Base-by-base conservation (phyloP, 164 flowering plant species). In the Stephania japonica region DNA sequence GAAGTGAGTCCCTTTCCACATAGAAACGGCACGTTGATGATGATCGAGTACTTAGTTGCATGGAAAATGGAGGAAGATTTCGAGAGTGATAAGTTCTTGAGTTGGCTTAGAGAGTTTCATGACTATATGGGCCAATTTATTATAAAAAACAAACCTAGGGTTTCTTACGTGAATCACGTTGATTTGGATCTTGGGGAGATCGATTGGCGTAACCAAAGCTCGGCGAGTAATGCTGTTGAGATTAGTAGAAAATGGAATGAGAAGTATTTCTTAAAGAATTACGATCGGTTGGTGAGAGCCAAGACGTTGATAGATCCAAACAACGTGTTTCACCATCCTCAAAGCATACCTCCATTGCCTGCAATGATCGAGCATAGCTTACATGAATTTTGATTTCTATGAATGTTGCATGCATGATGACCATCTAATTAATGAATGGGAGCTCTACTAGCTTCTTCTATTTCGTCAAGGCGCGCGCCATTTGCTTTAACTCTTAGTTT, bases 331-430 rank as follows among this genome's bases (percentile, higher is more conserved):
- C 67, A 63, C 18, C 75, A 77, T 53, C 64, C 27, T 18, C 79
- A 77, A 53, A 77, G 79, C 65, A 77, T 77, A 26, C 79, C 73
- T 63, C 69, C 72, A n/a, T n/a, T n/a, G n/a, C n/a, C n/a, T n/a
- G n/a, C n/a, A n/a, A n/a, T n/a, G n/a, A n/a, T n/a, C n/a, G n/a
- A n/a, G n/a, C n/a, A n/a, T n/a, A n/a, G n/a, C n/a, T n/a, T n/a
- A n/a, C n/a, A n/a, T n/a, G n/a, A n/a, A n/a, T n/a, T n/a, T n/a
- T n/a, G n/a, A n/a, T n/a, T n/a, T n/a, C n/a, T n/a, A n/a, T n/a
- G n/a, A n/a, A n/a, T n/a, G n/a, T n/a, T n/a, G n/a, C n/a, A n/a
- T n/a, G n/a, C n/a, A n/a, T n/a, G n/a, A n/a, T n/a, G n/a, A n/a
- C n/a, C n/a, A n/a, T n/a, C n/a, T n/a, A n/a, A n/a, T n/a, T n/a